Base-by-base conservation (phyloP, 2,329 filamentous ascomycete species). In the Aspergillus aculeatus region DNA sequence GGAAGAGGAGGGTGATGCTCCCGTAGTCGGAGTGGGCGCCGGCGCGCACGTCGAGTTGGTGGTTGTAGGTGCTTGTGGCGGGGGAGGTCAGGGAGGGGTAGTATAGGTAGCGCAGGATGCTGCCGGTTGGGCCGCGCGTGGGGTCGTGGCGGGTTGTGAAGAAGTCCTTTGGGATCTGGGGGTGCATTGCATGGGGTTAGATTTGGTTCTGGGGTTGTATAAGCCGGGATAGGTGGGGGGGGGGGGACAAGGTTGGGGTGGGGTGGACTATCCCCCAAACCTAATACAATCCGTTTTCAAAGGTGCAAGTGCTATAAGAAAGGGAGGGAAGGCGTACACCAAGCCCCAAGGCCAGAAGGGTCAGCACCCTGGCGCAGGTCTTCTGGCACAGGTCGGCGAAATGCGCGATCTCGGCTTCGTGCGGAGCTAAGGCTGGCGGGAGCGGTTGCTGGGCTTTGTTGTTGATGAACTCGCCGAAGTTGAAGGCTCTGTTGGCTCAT, bases 11-110 rank as follows among this genome's bases (percentile, higher is more conserved):
- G 0, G 86, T 89, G 52, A 89, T 71, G 57, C 80, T 84, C 32
- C 86, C 85, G 77, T 96, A 96, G 78, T 97, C 93, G 4, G 90
- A 94, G 75, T 98, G 94, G 0, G 94, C 92, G 59, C 94, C 95
- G 6, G 94, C 94, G 29, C 94, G 88, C 62, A 97, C 85, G 69
- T 94, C 90, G 19, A 80, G 76, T 41, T 77, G 75, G 5, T 82
- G 81, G 49, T 81, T 69, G 68, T 81, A 80, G 54, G 76, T 71
- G 49, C 74, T 69, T 63, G 57, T 79, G 69, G 62, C 69, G 55
- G 35, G 81, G 67, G 66, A 86, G 60, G 67, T 66, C 7, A 81
- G 78, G 1, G 86, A 82, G 0, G 89, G 90, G 75, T 92, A 93
- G 76, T 87, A 86, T 1, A 97, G 85, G 65, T 91, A 82, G 31